Evolutionary conservation across 1,284 basidiomycete genomes (phyloP).

Genomic region (Cryptococcus jaspeensis): DNA sequence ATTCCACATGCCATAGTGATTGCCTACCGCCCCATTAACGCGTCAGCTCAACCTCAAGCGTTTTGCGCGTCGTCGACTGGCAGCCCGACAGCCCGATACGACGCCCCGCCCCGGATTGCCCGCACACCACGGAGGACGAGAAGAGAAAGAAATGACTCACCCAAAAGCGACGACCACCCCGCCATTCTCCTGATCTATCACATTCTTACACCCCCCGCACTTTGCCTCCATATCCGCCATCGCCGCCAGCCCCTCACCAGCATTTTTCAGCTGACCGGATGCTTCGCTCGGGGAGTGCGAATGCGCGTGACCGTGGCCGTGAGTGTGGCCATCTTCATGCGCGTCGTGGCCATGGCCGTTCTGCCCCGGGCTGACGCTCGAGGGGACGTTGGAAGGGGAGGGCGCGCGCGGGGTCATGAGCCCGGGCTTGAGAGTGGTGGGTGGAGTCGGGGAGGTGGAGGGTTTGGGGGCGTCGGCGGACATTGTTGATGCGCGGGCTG

Average conservation of each 20-base stretch:
- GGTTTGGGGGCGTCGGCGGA: conserved; percentile 1
- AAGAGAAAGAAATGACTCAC: conserved; percentile 55
- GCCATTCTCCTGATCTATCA: conserved; percentile 78
- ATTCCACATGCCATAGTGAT: conserved; percentile 52
- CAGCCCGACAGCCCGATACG: background rate
- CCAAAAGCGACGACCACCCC: conserved; percentile 89
- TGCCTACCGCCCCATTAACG: conserved; percentile 24
- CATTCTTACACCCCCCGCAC: conserved; percentile 80
- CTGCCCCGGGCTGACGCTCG: background rate
- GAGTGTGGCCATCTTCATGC: background rate
- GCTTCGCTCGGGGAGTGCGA: background rate
- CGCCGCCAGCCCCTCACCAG: conserved; percentile 23
- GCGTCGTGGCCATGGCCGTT: background rate
- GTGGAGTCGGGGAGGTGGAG: conserved; percentile 1
- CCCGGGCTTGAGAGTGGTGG: conserved; percentile 9
- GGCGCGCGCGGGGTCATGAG: conserved; percentile 11
- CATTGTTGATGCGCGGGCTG: background rate
- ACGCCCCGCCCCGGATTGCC: too few species aligned
- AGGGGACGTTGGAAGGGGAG: background rate
- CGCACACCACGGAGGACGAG: too few species aligned
- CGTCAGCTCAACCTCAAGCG: background rate
- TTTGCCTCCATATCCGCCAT: conserved; percentile 34
- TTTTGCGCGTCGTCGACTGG: background rate
- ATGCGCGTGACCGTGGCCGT: background rate
- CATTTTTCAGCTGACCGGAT: background rate